Evolutionary conservation across 352 stramenopile genomes (phyloP).

Genomic region (Pythium brassicae): DNA sequence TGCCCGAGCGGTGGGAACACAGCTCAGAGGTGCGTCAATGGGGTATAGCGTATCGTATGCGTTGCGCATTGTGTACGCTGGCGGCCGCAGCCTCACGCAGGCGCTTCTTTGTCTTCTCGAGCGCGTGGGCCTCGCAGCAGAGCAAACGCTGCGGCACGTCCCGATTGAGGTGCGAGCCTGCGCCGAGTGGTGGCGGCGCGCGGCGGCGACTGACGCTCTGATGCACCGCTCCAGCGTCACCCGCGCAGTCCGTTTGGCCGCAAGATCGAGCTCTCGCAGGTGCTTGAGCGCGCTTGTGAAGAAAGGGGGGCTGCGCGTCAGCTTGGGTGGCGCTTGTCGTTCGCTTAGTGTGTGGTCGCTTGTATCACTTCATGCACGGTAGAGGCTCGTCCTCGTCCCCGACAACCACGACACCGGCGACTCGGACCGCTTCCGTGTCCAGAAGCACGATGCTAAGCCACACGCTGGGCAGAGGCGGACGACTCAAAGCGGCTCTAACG

Average conservation of each 20-base stretch:
- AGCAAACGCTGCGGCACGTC: not conserved
- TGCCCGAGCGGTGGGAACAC: not conserved
- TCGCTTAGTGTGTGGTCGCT: not conserved
- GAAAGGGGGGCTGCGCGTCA: too few species aligned
- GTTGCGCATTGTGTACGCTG: too few species aligned
- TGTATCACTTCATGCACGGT: not conserved
- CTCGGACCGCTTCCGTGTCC: slow-evolving; percentile 8
- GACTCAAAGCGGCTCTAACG: too few species aligned
- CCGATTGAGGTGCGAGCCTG: slow-evolving; percentile 1
- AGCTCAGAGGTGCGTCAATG: not conserved
- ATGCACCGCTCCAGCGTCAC: slow-evolving; percentile 17
- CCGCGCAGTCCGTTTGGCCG: slow-evolving; percentile 37
- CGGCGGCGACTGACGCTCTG: not conserved
- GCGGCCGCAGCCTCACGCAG: too few species aligned
- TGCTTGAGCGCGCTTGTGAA: slow-evolving; percentile 5
- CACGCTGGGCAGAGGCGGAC: not conserved
- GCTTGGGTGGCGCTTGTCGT: not conserved
- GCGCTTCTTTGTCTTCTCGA: not conserved
- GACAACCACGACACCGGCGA: not conserved
- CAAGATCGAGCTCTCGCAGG: slow-evolving; percentile 32
- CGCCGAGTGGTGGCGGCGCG: too few species aligned
- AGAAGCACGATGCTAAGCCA: slow-evolving; percentile 3
- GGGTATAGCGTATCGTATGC: too few species aligned
- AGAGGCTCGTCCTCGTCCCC: slow-evolving; percentile 7
- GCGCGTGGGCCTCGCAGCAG: not conserved